Evolutionary conservation across 305 asterid genomes (phyloP).

Genomic region (Fraxinus angustifolia): DNA sequence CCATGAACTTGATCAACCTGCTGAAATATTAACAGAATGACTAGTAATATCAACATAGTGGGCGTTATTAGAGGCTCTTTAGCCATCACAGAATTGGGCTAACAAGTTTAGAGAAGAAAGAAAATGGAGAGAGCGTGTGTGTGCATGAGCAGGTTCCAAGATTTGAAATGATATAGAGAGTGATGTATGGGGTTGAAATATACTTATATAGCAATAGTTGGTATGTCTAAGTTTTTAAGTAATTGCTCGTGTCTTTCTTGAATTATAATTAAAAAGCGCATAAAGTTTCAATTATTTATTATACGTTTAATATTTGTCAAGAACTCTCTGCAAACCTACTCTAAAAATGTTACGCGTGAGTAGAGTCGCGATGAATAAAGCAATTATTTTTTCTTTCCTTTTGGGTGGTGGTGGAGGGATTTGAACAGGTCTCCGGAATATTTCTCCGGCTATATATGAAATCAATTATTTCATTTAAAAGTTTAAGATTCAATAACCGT

Average conservation of each 20-base stretch:
- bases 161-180: not conserved
- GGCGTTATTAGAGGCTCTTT: not conserved
- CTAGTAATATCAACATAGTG: not conserved
- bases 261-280: not conserved
- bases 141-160: not conserved
- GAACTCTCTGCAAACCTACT: too few relatives aligned
- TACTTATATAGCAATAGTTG: not conserved
- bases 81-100: not conserved
- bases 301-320: too few relatives aligned
- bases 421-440: not conserved
- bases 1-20: conserved; percentile 16
- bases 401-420: not conserved
- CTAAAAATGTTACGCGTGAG: not conserved
- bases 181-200: not conserved
- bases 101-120: not conserved
- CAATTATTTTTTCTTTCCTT: not conserved
- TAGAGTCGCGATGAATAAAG: not conserved
- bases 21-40: not conserved
- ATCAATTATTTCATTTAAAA: not conserved
- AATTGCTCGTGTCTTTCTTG: not conserved
- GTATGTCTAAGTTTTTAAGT: not conserved
- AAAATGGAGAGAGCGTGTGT: not conserved
- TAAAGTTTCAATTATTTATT: not conserved
- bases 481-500: not conserved
- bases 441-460: not conserved